These are phyloP conservation scores for Otatea glauca DNA, from an alignment of 176 grass and related monocot species.

Conservation along the genomic window DNA sequence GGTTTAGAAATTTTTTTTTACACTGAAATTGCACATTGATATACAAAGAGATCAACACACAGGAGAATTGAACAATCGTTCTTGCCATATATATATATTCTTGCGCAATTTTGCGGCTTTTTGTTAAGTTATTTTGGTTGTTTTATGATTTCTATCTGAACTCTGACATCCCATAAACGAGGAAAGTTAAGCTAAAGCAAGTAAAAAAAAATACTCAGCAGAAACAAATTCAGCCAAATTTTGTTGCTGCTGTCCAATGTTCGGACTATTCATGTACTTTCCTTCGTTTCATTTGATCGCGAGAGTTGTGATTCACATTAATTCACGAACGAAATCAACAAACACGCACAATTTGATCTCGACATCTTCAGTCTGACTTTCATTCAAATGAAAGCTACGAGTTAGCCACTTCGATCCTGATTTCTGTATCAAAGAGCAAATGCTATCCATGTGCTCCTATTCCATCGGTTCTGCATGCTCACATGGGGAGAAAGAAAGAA, in stretches of 20 bases:
- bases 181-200: background rate
- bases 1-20: slow-evolving; percentile 34
- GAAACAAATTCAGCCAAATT: background rate
- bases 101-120: background rate
- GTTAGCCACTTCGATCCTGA: background rate
- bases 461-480: slow-evolving; percentile 9
- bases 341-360: background rate
- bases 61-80: slow-evolving; percentile 8
- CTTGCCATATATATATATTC: background rate
- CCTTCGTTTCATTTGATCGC: background rate
- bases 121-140: background rate
- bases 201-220: background rate
- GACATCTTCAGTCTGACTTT: background rate
- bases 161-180: background rate
- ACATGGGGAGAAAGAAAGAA: background rate
- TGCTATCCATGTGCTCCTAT: slow-evolving; percentile 5
- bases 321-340: background rate
- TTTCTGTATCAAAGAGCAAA: background rate
- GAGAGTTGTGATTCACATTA: background rate
- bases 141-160: background rate
- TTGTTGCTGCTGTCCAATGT: background rate
- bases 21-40: slow-evolving; percentile 46
- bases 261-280: slow-evolving; percentile 13
- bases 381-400: background rate
- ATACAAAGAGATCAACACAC: slow-evolving; percentile 11